These are phyloP conservation scores for Amylocystis lapponica DNA, from an alignment of 768 basidiomycete species.

Conservation along the genomic window DNA sequence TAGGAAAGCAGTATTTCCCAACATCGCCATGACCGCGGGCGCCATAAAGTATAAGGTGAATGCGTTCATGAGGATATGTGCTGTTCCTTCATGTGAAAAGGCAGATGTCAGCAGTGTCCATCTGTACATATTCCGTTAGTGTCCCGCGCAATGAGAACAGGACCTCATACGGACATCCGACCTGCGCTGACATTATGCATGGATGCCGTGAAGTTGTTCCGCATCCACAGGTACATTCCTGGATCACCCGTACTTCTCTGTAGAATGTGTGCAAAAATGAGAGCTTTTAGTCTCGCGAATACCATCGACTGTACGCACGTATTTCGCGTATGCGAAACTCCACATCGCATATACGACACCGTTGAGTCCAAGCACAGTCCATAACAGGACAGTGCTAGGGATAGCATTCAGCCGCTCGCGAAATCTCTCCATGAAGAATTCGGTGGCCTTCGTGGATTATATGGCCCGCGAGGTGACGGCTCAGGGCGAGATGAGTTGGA, in stretches of 20 bases:
- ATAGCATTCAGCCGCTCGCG: constrained; percentile 42
- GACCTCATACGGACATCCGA: constrained; percentile 46
- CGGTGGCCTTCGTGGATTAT: neutral
- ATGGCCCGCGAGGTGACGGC: neutral
- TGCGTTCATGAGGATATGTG: constrained; percentile 71
- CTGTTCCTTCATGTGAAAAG: constrained; percentile 62
- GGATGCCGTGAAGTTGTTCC: constrained; percentile 56
- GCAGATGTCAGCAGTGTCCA: constrained; percentile 69
- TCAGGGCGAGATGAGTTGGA: neutral
- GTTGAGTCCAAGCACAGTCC: constrained; percentile 60
- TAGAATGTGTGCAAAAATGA: too few species aligned
- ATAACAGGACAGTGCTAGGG: constrained; percentile 49
- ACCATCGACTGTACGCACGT: constrained; percentile 21
- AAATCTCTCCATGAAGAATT: constrained; percentile 15
- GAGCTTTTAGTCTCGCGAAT: too few species aligned
- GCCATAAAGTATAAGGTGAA: constrained; percentile 78
- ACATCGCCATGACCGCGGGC: constrained; percentile 49
- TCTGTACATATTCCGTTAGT: too few species aligned
- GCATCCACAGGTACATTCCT: constrained; percentile 41
- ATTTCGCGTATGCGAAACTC: constrained; percentile 29
- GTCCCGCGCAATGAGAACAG: neutral
- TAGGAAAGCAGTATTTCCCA: constrained; percentile 65
- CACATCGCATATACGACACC: constrained; percentile 56
- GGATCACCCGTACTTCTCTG: constrained; percentile 28
- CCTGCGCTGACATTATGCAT: constrained; percentile 56